Conservation (phyloP, 257 asterid genomes). For the Solanum virginianum region DNA sequence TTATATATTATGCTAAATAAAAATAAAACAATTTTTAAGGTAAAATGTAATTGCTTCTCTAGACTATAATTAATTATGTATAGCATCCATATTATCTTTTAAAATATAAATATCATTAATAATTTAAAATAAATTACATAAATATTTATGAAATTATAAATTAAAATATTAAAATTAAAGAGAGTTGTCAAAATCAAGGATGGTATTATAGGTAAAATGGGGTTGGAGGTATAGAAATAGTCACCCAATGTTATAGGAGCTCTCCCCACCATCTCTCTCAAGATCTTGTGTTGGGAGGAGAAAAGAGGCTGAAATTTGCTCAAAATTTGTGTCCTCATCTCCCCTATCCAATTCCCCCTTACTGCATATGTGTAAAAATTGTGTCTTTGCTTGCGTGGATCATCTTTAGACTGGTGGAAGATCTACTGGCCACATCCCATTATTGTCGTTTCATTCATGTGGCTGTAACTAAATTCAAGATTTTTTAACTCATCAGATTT, state of each 20-base stretch:
- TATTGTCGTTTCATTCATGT: not conserved
- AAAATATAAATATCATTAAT: too few relatives aligned
- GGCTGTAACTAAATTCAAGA: not conserved
- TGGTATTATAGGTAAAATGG: not conserved
- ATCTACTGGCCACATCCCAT: not conserved
- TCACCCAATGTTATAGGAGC: not conserved
- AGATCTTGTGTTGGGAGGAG: not conserved
- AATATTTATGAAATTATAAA: too few relatives aligned
- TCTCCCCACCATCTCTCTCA: not conserved
- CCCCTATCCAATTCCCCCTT: not conserved
- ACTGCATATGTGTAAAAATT: not conserved
- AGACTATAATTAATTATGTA: too few relatives aligned
- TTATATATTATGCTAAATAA: too few relatives aligned
- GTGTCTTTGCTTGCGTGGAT: not conserved
- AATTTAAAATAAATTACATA: too few relatives aligned
- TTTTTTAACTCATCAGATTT: not conserved
- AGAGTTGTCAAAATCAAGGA: not conserved
- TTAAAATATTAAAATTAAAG: fast-evolving
- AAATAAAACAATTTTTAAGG: too few relatives aligned
- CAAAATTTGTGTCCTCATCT: not conserved
- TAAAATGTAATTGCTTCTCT: too few relatives aligned
- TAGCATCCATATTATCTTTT: too few relatives aligned
- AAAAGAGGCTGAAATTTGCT: not conserved
- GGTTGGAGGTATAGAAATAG: not conserved
- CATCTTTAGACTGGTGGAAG: not conserved